Base-by-base conservation (phyloP, 2,329 filamentous ascomycete species). In the Colletotrichum zoysiae region DNA sequence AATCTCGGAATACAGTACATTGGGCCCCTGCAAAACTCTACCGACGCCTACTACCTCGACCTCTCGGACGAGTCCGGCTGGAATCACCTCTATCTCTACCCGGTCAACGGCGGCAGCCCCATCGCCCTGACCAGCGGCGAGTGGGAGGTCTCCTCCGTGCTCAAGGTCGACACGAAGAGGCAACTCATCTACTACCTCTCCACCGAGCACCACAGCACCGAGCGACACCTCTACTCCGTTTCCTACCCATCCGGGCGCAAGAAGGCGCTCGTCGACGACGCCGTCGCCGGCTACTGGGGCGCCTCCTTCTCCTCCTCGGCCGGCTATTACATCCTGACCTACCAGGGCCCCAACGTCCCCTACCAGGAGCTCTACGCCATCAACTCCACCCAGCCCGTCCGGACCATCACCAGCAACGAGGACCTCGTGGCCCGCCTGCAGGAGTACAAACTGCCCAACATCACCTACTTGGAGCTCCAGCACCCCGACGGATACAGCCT, bases 191-290 rank as follows among this genome's bases (percentile, higher is more conserved):
- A 92, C 82, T 93, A 88, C 81, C 85, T 86, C 2, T 91, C 91
- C 1, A 91, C 90, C 0, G 87, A 91, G 76, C 85, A 84, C 55
- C 89, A 93, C 81, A 89, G 87, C 71, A 92, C 90, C 0, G 90
- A 93, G 77, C 85, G 88, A 2, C 91, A 93, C 75, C 76, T 93
- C 6, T 93, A 92, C 82, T 91, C 88, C 2, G 88, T 93, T 14
- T 90, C 87, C 0, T 90, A 89, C 75, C 81, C 82, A 5, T 87
- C 84, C 0, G 81, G 83, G 12, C 81, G 87, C 73, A 86, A 88
- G 56, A 89, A 84, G 8, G 80, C 90, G 0, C 85, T 93, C 0
- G 91, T 92, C 5, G 88, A 93, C 65, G 88, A 91, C 65, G 84
- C 81, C 0, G 82, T 87, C 0, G 80, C 89, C 0, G 91, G 86